These are phyloP conservation scores for Herpotrichia juniperi DNA, from an alignment of 2,329 filamentous ascomycete species.

Conservation along the genomic window DNA sequence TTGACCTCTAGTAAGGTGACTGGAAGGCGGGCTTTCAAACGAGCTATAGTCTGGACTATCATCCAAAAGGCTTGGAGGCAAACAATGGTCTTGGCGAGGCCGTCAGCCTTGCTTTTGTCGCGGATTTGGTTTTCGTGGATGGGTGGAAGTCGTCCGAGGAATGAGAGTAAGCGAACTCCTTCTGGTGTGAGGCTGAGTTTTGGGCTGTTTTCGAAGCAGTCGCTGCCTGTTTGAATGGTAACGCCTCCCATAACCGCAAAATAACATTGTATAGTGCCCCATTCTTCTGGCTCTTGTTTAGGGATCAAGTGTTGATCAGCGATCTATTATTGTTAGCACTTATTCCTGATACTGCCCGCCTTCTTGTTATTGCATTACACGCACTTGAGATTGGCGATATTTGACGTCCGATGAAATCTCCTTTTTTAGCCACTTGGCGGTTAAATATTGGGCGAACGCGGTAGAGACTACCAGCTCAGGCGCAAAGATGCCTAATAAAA, in stretches of 20 bases:
- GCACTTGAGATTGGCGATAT: constrained; percentile 15
- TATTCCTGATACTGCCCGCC: not conserved
- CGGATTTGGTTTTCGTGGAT: constrained; percentile 20
- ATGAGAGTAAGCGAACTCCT: constrained; percentile 27
- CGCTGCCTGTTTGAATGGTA: constrained; percentile 18
- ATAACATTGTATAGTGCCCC: constrained; percentile 27
- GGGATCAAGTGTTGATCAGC: constrained; percentile 5
- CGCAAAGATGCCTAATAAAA: constrained; percentile 28
- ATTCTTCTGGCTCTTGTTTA: constrained; percentile 20
- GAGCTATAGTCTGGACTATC: constrained; percentile 33
- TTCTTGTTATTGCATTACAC: not conserved
- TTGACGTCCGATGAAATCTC: constrained; percentile 22
- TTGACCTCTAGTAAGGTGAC: constrained; percentile 66
- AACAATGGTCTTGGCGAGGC: constrained; percentile 29
- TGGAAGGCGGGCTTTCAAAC: constrained; percentile 26
- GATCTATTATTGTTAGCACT: constrained; percentile 5
- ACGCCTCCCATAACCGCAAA: constrained; percentile 32
- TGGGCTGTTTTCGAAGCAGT: constrained; percentile 11
- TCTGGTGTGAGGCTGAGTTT: constrained; percentile 25
- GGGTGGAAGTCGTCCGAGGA: constrained; percentile 22
- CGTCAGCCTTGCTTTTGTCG: constrained; percentile 35
- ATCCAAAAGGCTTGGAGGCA: constrained; percentile 40
- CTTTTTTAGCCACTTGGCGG: constrained; percentile 22
- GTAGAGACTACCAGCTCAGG: constrained; percentile 32
- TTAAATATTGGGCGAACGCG: constrained; percentile 29